Conservation (phyloP, 2,329 filamentous ascomycete species). For the Colletotrichum destructivum region DNA sequence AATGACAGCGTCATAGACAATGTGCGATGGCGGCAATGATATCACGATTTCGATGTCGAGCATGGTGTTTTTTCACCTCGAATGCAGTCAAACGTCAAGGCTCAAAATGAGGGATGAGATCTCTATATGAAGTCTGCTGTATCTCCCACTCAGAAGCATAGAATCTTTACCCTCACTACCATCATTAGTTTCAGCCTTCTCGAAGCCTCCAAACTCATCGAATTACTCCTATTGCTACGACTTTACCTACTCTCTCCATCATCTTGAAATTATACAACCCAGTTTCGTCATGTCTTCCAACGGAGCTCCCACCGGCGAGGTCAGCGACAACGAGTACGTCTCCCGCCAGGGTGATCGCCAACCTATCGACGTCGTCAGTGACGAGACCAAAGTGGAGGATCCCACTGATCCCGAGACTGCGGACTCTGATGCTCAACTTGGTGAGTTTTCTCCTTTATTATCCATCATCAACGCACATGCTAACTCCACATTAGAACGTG, state of each 20-base stretch:
- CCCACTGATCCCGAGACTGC: conserved; percentile 50
- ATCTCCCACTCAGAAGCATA: fast-evolving
- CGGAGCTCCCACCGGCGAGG: conserved; percentile 20
- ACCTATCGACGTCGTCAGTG: conserved; percentile 52
- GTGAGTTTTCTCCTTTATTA: conserved; percentile 43
- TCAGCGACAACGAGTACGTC: conserved; percentile 48
- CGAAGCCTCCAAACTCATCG: no score
- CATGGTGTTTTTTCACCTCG: conserved; percentile 11
- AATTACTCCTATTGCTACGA: no score
- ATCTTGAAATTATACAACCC: not conserved
- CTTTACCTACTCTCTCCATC: no score
- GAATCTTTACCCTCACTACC: fast-evolving
- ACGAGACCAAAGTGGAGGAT: conserved; percentile 52
- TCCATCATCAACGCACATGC: fast-evolving
- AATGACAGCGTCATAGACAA: conserved; percentile 43
- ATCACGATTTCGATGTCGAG: not conserved
- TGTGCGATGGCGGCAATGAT: conserved; percentile 8
- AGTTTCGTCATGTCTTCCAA: conserved; percentile 27
- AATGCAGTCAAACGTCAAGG: not conserved
- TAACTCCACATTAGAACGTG: conserved; percentile 45
- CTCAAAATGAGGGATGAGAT: no score
- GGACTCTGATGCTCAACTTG: conserved; percentile 54
- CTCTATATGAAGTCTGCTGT: conserved; percentile 28
- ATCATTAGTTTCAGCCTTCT: no score
- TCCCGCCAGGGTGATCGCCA: conserved; percentile 51